Base-by-base conservation (phyloP, 805 yeast species). In the Sugiyamaella marilandica region DNA sequence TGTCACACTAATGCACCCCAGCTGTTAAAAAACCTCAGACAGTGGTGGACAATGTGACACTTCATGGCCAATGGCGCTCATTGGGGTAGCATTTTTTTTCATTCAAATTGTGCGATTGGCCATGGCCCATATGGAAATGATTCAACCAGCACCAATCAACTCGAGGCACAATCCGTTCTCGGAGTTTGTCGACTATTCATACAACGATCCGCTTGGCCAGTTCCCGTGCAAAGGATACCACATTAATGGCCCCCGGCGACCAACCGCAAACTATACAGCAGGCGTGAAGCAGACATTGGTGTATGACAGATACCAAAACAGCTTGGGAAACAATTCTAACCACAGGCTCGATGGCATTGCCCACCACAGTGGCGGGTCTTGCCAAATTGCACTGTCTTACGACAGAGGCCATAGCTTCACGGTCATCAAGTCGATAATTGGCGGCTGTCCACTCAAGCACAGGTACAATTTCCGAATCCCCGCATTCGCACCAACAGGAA, bases 191-290 rank as follows among this genome's bases (percentile, higher is more conserved):
- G 63, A 60, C 47, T 55, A 57, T 37, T 52, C 56, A 2, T 57
- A 57, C 41, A 55, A 53, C 31, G 56, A 54, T 32, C 63, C 63
- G 4, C 45, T 58, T 8, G 55, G 54, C 2, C 29, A 18, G 11
- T 60, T 37, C 36, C 63, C 63, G 1, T 60, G 63, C 53, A 60
- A 60, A 48, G 63, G 63, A 2, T 57, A 60, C 39, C 61, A 60
- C 35, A 13, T 39, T 21, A 26, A 29, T 14, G 58, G 49, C 16
- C 59, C 59, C 2, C 26, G 45, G 10, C 14, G 21, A 18, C 29
- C 59, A 9, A 57, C 56, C 7, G 60, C 54, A 2, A 47, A 41
- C 11, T 60, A 59, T 46, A 14, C 33, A 9, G 61, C 44, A 5
- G 60, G 59, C 9, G 43, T 34, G 31, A 49, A 29, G 1, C 61